These are phyloP conservation scores for Ophiostoma himal-ulmi DNA, from an alignment of 2,329 filamentous ascomycete genomes.

Conservation along the genomic window DNA sequence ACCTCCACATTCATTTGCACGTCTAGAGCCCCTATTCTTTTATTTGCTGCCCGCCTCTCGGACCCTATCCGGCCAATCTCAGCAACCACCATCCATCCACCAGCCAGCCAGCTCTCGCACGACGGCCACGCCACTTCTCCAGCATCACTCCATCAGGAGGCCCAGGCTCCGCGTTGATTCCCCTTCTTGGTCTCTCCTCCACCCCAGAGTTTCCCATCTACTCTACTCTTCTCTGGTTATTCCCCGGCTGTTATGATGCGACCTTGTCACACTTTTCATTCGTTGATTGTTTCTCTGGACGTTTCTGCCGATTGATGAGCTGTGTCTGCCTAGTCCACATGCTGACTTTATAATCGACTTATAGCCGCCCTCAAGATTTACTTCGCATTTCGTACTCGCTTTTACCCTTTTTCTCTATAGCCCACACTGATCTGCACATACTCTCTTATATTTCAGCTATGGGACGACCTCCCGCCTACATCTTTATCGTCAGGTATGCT, in stretches of 20 bases:
- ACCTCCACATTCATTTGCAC: background rate
- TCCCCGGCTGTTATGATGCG: background rate
- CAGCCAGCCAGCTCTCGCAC: constrained; percentile 14
- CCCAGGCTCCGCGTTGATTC: background rate
- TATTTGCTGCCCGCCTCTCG: background rate
- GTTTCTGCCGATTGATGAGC: background rate
- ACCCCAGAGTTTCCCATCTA: background rate
- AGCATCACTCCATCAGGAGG: constrained; percentile 20
- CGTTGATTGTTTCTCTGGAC: background rate
- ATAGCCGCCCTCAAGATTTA: background rate
- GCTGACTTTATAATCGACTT: background rate
- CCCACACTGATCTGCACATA: background rate
- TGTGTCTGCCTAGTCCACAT: background rate
- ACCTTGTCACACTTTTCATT: background rate
- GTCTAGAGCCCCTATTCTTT: background rate
- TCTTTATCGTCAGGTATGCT: constrained; percentile 47
- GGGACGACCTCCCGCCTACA: constrained; percentile 45
- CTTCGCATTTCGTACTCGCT: background rate
- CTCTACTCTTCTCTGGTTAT: background rate
- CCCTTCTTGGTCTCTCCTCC: background rate
- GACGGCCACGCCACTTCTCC: constrained; percentile 20
- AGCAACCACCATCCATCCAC: background rate
- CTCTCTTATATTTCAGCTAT: constrained; percentile 30
- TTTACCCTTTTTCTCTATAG: background rate
- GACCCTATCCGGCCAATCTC: background rate